phyloP scores from a whole-genome alignment of 768 basidiomycete genomes.

The Russula foetens region DNA sequence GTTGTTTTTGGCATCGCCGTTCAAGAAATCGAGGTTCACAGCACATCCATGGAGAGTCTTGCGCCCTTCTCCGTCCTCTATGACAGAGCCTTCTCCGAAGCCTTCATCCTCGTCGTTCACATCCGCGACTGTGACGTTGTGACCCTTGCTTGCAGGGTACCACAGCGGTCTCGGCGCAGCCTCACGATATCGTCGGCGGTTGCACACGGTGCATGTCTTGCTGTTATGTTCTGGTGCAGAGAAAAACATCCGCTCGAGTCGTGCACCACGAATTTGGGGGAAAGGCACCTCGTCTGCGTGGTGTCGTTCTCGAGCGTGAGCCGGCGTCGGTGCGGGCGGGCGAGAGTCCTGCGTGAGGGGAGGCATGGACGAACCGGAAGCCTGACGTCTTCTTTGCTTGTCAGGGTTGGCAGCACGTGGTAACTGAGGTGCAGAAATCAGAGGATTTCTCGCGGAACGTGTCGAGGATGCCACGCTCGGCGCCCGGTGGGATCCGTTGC shows the following conservation, averaged over 20 bases:
- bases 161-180: slow-evolving; percentile 23
- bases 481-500: slow-evolving; percentile 14
- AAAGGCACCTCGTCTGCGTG: slow-evolving; percentile 47
- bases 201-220: slow-evolving; percentile 60
- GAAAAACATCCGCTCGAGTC: slow-evolving; percentile 75
- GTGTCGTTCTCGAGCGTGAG: slow-evolving; percentile 6
- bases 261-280: slow-evolving; percentile 74
- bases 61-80: not conserved
- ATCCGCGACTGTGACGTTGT: slow-evolving; percentile 8
- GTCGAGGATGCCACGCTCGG: slow-evolving; percentile 15
- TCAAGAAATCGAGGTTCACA: slow-evolving; percentile 12
- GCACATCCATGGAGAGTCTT: not conserved
- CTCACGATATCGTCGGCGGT: slow-evolving; percentile 33
- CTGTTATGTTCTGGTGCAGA: slow-evolving; percentile 69
- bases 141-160: slow-evolving; percentile 20
- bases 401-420: not conserved
- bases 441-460: not conserved
- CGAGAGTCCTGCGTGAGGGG: not conserved
- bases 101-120: slow-evolving; percentile 18
- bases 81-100: slow-evolving; percentile 17
- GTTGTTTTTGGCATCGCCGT: slow-evolving; percentile 15
- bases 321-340: slow-evolving; percentile 11
- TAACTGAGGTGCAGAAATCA: not conserved
- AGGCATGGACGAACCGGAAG: not conserved
- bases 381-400: not conserved